Conservation (phyloP, 2,329 filamentous ascomycete species). For the Colletotrichum lupini region DNA sequence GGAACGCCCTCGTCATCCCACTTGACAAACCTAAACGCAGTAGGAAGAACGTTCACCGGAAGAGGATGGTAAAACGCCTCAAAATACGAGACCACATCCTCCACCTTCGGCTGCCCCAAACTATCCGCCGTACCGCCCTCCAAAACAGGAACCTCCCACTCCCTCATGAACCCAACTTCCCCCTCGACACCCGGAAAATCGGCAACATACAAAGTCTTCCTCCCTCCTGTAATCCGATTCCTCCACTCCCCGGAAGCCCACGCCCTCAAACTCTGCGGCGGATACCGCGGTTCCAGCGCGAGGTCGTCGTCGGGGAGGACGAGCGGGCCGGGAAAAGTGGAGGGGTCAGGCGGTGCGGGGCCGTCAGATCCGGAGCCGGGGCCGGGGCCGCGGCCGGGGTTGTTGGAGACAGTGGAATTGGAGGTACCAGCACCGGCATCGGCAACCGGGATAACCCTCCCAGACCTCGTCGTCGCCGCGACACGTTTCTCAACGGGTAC, state of each 20-base stretch:
- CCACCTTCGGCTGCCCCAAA: conserved; percentile 38
- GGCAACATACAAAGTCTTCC: conserved; percentile 66
- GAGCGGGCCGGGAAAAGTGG: conserved; percentile 67
- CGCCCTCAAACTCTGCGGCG: conserved; percentile 61
- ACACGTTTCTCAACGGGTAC: conserved; percentile 41
- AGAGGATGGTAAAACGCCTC: conserved; percentile 65
- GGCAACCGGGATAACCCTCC: conserved; percentile 34
- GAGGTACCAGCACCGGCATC: too few relatives aligned
- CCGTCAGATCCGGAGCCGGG: too few relatives aligned
- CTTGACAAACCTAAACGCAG: conserved; percentile 54
- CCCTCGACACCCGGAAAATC: conserved; percentile 51
- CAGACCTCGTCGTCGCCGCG: conserved; percentile 44
- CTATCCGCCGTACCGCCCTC: conserved; percentile 9
- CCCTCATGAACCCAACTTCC: conserved; percentile 48
- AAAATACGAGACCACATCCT: conserved; percentile 51
- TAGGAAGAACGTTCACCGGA: conserved; percentile 55
- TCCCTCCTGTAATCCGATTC: conserved; percentile 58
- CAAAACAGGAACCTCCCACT: conserved; percentile 51
- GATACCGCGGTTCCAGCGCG: conserved; percentile 60
- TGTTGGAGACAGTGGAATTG: too few relatives aligned
- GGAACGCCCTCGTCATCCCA: conserved; percentile 53
- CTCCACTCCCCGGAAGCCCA: conserved; percentile 60
- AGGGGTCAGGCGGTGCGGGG: conserved; percentile 26
- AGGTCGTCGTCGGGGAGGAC: conserved; percentile 71
- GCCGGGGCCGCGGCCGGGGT: background rate